Conservation (phyloP, 2,329 filamentous ascomycete genomes). For the Fusarium fujikuroi region DNA sequence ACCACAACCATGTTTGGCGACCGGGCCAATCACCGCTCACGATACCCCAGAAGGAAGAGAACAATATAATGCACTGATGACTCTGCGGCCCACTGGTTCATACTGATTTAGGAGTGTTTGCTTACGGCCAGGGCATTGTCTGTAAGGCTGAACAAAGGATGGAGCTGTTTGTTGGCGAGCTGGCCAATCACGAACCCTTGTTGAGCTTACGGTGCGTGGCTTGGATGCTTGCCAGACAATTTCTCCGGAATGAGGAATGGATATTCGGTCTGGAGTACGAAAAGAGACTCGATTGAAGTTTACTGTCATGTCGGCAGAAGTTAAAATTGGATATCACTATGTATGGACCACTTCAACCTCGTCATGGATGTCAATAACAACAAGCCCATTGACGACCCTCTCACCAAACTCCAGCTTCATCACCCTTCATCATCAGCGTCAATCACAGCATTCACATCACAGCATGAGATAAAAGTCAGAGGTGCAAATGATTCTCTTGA, state of each 20-base stretch:
- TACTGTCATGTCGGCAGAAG: background rate
- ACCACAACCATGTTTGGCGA: conserved; percentile 10
- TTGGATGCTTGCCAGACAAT: background rate
- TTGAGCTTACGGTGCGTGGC: background rate
- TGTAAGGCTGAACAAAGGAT: conserved; percentile 7
- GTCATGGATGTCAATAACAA: background rate
- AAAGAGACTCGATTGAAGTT: background rate
- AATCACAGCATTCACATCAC: background rate
- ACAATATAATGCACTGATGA: background rate
- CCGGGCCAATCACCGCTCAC: background rate
- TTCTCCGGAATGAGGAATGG: background rate
- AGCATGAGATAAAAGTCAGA: background rate
- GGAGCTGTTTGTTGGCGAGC: background rate
- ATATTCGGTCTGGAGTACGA: background rate
- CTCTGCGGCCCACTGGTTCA: background rate
- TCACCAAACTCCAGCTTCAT: background rate
- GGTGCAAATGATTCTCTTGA: conserved; percentile 36
- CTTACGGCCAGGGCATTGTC: background rate
- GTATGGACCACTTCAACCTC: background rate
- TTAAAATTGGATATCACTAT: background rate
- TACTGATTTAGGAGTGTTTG: background rate
- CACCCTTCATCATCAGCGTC: no score
- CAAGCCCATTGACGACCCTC: background rate
- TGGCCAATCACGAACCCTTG: background rate
- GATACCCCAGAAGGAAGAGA: background rate